Conservation (phyloP, 106 monocot species). For the Amphibolis antarctica region DNA sequence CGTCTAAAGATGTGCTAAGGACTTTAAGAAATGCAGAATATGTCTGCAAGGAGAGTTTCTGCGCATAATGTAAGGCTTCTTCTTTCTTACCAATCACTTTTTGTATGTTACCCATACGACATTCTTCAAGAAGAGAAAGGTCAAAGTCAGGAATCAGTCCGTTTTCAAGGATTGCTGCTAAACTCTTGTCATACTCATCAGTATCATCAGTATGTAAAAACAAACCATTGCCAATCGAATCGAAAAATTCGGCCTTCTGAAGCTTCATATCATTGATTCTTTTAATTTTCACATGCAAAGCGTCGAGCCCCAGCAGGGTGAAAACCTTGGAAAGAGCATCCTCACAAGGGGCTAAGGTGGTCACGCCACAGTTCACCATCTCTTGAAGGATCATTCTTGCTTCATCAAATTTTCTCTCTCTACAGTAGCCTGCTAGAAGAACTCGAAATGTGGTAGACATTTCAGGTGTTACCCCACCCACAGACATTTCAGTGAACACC, state of each 20-base stretch:
- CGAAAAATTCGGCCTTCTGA: slow-evolving; percentile 78
- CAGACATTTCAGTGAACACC: slow-evolving; percentile 59
- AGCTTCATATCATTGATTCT: slow-evolving; percentile 45
- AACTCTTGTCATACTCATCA: slow-evolving; percentile 36
- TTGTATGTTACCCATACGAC: slow-evolving; percentile 27
- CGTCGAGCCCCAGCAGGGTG: slow-evolving; percentile 48
- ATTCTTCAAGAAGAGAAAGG: slow-evolving; percentile 28
- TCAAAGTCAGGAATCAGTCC: slow-evolving; percentile 47
- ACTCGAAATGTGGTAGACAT: slow-evolving; percentile 60
- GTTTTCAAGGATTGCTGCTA: slow-evolving; percentile 36
- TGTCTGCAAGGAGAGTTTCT: slow-evolving; percentile 19
- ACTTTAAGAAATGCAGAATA: slow-evolving; percentile 36
- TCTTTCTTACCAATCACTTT: slow-evolving; percentile 29
- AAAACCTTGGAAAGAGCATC: slow-evolving; percentile 59
- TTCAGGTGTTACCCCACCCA: slow-evolving; percentile 27
- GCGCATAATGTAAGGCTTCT: slow-evolving; percentile 39
- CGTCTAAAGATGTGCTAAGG: slow-evolving; percentile 15
- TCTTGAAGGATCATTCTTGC: slow-evolving; percentile 29
- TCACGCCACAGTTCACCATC: slow-evolving; percentile 28
- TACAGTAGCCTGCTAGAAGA: slow-evolving; percentile 76
- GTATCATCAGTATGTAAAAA: slow-evolving; percentile 73
- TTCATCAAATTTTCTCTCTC: slow-evolving; percentile 59
- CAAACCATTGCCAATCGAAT: slow-evolving; percentile 82
- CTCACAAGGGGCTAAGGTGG: slow-evolving; percentile 21
- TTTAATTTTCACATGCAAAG: slow-evolving; percentile 59